Conservation (phyloP, 257 asterid genomes). For the Fraxinus cuspidata region DNA sequence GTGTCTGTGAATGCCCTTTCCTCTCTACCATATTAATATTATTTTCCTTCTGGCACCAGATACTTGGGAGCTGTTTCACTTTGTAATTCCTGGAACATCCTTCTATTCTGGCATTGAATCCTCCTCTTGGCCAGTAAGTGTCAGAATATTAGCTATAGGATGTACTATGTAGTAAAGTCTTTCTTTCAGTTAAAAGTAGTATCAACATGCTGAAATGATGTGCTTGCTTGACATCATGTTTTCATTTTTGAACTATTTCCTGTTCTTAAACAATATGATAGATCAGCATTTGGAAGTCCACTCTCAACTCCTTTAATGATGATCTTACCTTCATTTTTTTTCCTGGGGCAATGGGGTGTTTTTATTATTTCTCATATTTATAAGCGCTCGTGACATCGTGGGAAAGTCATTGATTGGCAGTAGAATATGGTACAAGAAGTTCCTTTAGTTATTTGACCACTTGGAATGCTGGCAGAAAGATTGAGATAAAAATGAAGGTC, state of each 20-base stretch:
- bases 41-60: conserved; percentile 30
- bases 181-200: neutral
- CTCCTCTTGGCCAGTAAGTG: conserved; percentile 54
- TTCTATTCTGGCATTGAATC: conserved; percentile 58
- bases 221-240: neutral
- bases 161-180: neutral
- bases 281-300: neutral
- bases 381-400: conserved; percentile 4
- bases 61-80: no score
- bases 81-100: conserved; percentile 54
- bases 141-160: conserved; percentile 12
- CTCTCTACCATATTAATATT: neutral
- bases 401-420: neutral
- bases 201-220: neutral
- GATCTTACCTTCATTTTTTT: neutral
- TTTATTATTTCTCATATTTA: neutral
- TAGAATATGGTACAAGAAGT: neutral
- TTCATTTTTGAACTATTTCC: neutral
- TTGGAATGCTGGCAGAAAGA: conserved; percentile 7
- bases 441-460: neutral
- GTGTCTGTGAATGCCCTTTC: neutral
- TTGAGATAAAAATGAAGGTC: neutral
- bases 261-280: neutral
- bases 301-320: neutral
- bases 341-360: neutral